Base-by-base conservation (phyloP, 2,329 filamentous ascomycete genomes). In the Fusarium foetens region DNA sequence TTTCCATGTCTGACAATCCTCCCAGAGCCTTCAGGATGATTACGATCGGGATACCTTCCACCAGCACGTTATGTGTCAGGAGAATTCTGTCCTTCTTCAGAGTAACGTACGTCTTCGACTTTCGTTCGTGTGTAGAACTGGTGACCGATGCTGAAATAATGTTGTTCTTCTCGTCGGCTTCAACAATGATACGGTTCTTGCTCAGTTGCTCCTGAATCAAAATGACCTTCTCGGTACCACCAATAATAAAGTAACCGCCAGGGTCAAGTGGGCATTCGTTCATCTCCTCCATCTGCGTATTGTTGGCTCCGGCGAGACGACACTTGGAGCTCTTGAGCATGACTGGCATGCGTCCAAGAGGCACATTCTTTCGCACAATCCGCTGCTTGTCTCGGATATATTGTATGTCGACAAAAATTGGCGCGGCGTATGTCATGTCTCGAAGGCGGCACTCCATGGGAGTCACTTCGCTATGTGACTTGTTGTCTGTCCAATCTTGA, bases 181-280 rank as follows among this genome's bases (percentile, higher is more conserved):
- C 97, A 21, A 99, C 95, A 80, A 99, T 98, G 78, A 99, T 93
- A 85, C 96, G 91, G 83, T 99, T 99, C 88, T 99, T 99, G 88
- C 96, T 99, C 79, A 99, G 86, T 83, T 99, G 96, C 80, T 99
- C 97, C 82, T 99, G 96, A 19, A 99, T 97, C 46, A 99, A 85
- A 79, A 99, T 99, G 75, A 99, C 96, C 85, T 99, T 99, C 81
- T 99, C 96, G 25, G 97, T 98, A 51, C 96, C 96, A 77, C 95
- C 94, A 74, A 98, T 94, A 78, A 99, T 96, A 78, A 99, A 99
- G 81, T 99, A 99, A 58, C 96, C 96, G 71, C 96, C 96, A 2
- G 97, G 96, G 79, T 99, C 96, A 43, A 99, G 86, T 19, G 96
- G 94, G 78, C 96, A 99, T 83, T 99, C 96, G 78, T 97, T 96